Evolutionary conservation across 2,329 filamentous ascomycete species (phyloP), one percentile per base, ranked within the genome.

Genomic region (Scedosporium boydii): DNA sequence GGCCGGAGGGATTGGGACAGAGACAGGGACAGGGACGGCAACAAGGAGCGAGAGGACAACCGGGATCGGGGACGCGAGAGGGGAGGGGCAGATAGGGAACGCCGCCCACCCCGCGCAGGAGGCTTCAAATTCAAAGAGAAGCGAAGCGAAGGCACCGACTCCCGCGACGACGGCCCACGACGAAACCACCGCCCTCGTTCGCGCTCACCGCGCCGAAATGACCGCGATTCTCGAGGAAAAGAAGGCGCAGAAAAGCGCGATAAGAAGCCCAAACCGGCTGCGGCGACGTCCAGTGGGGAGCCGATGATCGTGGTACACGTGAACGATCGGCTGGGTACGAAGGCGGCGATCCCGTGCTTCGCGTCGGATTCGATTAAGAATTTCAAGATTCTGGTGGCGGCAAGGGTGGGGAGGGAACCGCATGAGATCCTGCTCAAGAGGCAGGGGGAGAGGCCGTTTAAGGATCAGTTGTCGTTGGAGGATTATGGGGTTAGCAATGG

Each of bases 401-500:
- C 90, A 48, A 85, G 89, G 65, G 96, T 97, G 69, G 93, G 93
- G 1, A 85, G 93, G 42, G 88, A 96, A 68, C 89, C 93, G 55
- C 90, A 93, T 70, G 91, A 97, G 77, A 96, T 98, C 66, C 81
- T 97, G 76, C 76, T 98, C 64, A 95, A 96, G 80, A 82, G 93
- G 67, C 93, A 98, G 76, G 91, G 93, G 12, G 91, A 97, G 77
- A 78, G 93, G 66, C 93, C 93, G 26, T 97, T 98, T 74, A 97
- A 96, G 79, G 93, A 98, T 72, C 84, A 88, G 68, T 81, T 97
- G 64, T 93, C 87, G 41, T 75, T 97, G 68, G 90, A 90, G 70
- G 93, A 98, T 76, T 98, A 97, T 75, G 91, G 90, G n/a, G 87
- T 98, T 63, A 91, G 88, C 69, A 95, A 95, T 75, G 93, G 93